A percentile compares a stretch with the other conserved stretches of the same genome.
Conservation (phyloP, 1,139 yeast species). For the Maudiozyma humilis region DNA sequence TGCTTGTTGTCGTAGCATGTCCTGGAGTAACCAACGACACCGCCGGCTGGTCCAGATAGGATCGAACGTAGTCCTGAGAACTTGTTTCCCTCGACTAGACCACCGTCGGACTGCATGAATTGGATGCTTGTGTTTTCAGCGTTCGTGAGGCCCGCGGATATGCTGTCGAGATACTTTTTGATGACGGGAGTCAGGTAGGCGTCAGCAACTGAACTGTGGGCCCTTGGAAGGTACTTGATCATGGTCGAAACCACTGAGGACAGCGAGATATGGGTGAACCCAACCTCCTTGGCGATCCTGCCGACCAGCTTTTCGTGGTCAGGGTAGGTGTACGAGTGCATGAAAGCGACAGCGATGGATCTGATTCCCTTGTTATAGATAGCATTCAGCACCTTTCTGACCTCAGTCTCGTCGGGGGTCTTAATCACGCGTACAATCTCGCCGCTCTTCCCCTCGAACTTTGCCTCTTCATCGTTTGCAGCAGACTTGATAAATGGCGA, state of each 20-base stretch:
- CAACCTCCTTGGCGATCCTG: constrained; percentile 47
- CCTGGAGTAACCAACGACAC: constrained; percentile 49
- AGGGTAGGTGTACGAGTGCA: constrained; percentile 65
- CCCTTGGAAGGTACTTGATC: constrained; percentile 64
- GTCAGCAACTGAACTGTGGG: constrained; percentile 67
- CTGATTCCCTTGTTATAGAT: constrained; percentile 49
- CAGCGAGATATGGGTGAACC: constrained; percentile 55
- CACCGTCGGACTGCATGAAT: constrained; percentile 59
- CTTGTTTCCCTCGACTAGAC: constrained; percentile 41
- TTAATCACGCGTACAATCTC: constrained; percentile 52
- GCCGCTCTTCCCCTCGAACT: constrained; percentile 52
- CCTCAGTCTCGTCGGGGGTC: constrained; percentile 38
- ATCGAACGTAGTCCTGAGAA: constrained; percentile 49
- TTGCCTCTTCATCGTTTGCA: constrained; percentile 23
- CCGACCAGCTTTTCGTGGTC: constrained; percentile 56
- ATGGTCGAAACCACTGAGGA: constrained; percentile 63
- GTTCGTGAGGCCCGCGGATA: constrained; percentile 52
- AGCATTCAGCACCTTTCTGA: constrained; percentile 35
- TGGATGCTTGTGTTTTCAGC: constrained; percentile 37
- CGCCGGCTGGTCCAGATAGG: constrained; percentile 57
- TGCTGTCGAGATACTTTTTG: constrained; percentile 49
- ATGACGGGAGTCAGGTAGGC: constrained; percentile 73
- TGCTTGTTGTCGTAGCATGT: constrained; percentile 41
- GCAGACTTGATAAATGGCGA: constrained; percentile 34
- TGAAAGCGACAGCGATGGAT: constrained; percentile 58